Evolutionary conservation across 192 early-diverging fungal species (phyloP).

Genomic region (Gonapodya prolifera): DNA sequence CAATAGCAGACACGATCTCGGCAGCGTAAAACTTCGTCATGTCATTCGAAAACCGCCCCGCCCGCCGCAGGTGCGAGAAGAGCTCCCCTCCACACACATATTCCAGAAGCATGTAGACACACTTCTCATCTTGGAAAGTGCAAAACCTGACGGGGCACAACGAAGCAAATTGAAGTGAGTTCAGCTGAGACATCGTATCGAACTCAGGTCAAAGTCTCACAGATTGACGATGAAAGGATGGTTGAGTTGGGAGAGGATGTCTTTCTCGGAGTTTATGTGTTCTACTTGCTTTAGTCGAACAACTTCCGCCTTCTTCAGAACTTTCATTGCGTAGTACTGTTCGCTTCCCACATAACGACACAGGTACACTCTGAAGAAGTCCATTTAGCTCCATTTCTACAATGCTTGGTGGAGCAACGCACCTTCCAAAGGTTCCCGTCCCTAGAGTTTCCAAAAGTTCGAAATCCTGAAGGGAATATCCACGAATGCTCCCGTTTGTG

Average conservation of each 20-base stretch:
- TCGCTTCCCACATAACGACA: slow-evolving; percentile 54
- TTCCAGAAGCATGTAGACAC: slow-evolving; percentile 91
- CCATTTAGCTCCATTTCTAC: too few species aligned
- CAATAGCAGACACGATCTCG: slow-evolving; percentile 89
- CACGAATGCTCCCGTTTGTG: not conserved
- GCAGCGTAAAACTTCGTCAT: slow-evolving; percentile 93
- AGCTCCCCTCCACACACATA: slow-evolving; percentile 95
- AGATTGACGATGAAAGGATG: slow-evolving; percentile 79
- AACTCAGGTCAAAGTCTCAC: slow-evolving; percentile 15
- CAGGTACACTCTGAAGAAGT: slow-evolving; percentile 59
- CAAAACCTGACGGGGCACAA: slow-evolving; percentile 45
- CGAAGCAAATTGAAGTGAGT: not conserved
- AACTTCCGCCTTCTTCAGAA: slow-evolving; percentile 68
- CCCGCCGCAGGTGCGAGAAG: slow-evolving; percentile 85
- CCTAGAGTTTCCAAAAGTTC: slow-evolving; percentile 82
- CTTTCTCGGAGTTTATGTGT: slow-evolving; percentile 74
- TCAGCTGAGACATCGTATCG: not conserved
- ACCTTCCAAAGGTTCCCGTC: slow-evolving; percentile 83
- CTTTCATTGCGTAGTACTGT: slow-evolving; percentile 76
- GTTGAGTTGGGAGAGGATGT: slow-evolving; percentile 55
- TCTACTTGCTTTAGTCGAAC: slow-evolving; percentile 75
- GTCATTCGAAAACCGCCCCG: slow-evolving; percentile 85
- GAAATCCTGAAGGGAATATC: slow-evolving; percentile 53
- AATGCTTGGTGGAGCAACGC: not conserved
- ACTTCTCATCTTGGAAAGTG: slow-evolving; percentile 89